Conservation (phyloP, 257 asterid species). For the Jacaranda mimosifolia region DNA sequence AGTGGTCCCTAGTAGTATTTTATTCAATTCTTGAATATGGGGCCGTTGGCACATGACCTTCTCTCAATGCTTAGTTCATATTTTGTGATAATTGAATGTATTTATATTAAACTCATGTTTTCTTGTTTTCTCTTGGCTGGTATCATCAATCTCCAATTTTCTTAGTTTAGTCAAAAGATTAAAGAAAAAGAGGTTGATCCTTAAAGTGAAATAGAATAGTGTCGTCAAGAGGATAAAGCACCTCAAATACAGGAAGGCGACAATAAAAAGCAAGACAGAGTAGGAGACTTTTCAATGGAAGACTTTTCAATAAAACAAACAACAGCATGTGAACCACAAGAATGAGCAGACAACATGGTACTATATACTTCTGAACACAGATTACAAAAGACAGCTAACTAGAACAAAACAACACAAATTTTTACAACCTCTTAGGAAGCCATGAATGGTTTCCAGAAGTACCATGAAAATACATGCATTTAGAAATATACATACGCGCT, state of each 20-base stretch:
- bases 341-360: background rate
- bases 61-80: constrained; percentile 19
- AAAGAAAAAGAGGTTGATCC: background rate
- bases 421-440: background rate
- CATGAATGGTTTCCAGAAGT: background rate
- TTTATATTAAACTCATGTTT: background rate
- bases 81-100: background rate
- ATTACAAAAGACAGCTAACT: background rate
- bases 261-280: background rate
- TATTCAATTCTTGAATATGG: constrained; percentile 9
- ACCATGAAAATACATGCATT: background rate
- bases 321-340: constrained; percentile 19
- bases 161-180: background rate
- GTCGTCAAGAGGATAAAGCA: background rate
- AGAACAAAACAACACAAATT: background rate
- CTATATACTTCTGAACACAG: background rate
- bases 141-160: background rate
- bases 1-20: background rate
- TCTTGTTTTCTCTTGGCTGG: background rate
- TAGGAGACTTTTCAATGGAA: constrained; percentile 9
- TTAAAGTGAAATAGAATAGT: background rate
- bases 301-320: constrained; percentile 16
- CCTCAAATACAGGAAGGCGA: constrained; percentile 21
- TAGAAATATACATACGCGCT: background rate
- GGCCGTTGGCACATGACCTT: constrained; percentile 11